Evolutionary conservation across 768 basidiomycete species (phyloP), one percentile per base, ranked within the genome.

Genomic region (Boletus pseudo-olivaceus): DNA sequence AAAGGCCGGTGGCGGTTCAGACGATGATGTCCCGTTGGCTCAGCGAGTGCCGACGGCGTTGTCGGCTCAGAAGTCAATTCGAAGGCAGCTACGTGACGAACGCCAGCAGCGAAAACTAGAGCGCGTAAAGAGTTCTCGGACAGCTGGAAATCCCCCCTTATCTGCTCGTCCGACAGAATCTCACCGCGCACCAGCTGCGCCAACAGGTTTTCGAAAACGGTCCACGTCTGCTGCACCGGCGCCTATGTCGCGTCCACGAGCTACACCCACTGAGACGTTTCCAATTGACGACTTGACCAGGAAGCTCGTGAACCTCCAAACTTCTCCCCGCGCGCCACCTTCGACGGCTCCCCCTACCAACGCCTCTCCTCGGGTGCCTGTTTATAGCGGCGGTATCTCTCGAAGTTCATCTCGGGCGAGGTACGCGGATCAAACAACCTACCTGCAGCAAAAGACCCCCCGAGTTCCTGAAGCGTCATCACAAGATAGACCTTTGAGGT

Each of bases 11-110:
- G 66, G 68, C 32, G 71, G 71, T 30, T 76, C 79, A 37, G 84
- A 90, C 50, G 93, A 96, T 66, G 87, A 96, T 61, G 75, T 93
- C 1, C 93, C 93, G 1, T 78, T 96, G 15, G 93, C 92, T 3
- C 83, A 82, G 58, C 78, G 85, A 30, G 90, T 93, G 51, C 93
- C 93, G 5, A 86, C 84, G 1, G 93, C 93, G 4, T 71, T 96
- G 54, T 80, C 77, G 4, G 93, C 91, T 10, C 93, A 96, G 63
- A 84, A 82, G 61, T 84, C 87, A 6, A 89, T 96, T 50, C 81
- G 90, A 19, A 75, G 77, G 42, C 81, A 90, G 65, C 83, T 89
- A 23, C 78, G 78, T 35, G 82, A 87, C 57, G 89, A 92, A 66
- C 74, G 82, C 30, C 81, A 84, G 34, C 76, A 80, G 56, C 76